These are phyloP conservation scores for Dendrobium officinale DNA, from an alignment of 106 monocot genomes.

Conservation along the genomic window DNA sequence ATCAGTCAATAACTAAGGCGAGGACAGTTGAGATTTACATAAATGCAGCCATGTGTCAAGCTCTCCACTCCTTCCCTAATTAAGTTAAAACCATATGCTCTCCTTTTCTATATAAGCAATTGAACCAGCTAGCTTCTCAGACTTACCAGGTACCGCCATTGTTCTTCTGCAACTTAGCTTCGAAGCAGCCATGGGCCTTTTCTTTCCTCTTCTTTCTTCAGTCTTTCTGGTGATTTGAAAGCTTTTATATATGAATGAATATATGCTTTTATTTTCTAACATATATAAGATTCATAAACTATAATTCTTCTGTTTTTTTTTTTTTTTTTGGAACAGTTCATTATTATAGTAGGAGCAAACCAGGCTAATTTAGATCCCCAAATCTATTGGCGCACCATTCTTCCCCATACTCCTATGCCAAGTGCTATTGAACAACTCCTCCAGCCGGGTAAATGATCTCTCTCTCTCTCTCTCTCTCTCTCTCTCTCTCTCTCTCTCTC, in stretches of 20 bases:
- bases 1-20: neutral
- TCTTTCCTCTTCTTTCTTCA: neutral
- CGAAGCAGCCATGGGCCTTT: neutral
- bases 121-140: neutral
- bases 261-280: neutral
- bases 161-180: neutral
- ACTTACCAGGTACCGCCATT: neutral
- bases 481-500: neutral
- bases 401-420: slow-evolving; percentile 2
- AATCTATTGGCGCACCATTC: neutral
- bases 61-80: neutral
- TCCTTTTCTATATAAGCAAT: neutral
- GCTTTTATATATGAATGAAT: neutral
- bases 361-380: neutral
- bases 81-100: neutral
- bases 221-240: neutral
- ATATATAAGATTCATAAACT: neutral
- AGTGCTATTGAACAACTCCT: neutral
- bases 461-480: neutral
- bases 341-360: neutral
- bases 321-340: neutral
- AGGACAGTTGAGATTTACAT: neutral
- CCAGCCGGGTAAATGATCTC: neutral
- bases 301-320: neutral
- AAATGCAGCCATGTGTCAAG: neutral